Base-by-base conservation (phyloP, 176 grass and related monocot species). In the Avena eriantha region DNA sequence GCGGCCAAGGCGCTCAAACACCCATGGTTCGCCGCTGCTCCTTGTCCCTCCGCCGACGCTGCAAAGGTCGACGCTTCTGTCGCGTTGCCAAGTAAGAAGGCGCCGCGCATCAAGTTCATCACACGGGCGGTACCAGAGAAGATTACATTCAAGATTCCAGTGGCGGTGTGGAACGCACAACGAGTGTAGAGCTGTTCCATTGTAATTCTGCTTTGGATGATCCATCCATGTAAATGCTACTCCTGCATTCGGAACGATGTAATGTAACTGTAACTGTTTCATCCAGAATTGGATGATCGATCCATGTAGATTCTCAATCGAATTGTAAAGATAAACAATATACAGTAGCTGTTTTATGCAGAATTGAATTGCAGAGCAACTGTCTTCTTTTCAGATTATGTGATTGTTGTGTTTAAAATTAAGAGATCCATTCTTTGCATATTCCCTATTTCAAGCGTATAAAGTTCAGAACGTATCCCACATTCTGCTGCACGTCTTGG, bases 381-480 rank as follows among this genome's bases (percentile, higher is more conserved):
- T 60, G 6, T 22, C 19, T 11, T 60, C 1, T 23, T 60, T 60
- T n/a, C n/a, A 60, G n/a, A 60, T 60, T 8, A 22, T 60, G 57
- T 23, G 9, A 60, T 56, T 21, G 9, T 60, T 60, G 2, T 60
- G 21, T 60, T 23, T 60, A 60, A 3, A 67, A 95, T 92, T 94
- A 69, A 98, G 88, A 81, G 50, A 53, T 55, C 55, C 55, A 57
- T 19, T 57, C 17, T n/a, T 18, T 57, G 19, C 18, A 57, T 57
- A 57, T 57, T 17, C 17, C 55, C 55, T 21, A 57, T 18, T 71
- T 59, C 36, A 71, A 43, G 8, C 45, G 68, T 12, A 21, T 69
- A 7, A 43, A 43, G 1, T 43, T 45, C 34, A n/a, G 10, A 21
- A 41, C 17, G 17, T 41, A n/a, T 39, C 33, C 49, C 66, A 69